Conservation (phyloP, 225 moss, liverwort and hornwort genomes). For the Pseudisothecium myosuroides region DNA sequence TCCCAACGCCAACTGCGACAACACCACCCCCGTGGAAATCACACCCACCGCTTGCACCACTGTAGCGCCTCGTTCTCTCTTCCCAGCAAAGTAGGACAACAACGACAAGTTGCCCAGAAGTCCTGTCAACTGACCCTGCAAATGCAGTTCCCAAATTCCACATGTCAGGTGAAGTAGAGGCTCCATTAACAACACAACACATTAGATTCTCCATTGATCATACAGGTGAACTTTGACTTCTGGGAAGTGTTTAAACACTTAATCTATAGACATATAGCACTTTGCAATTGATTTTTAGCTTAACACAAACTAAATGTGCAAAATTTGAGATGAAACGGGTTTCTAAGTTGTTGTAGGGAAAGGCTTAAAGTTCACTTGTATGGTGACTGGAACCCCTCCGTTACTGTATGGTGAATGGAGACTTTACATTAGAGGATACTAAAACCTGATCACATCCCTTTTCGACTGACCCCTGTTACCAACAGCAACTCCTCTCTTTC, state of each 20-base stretch:
- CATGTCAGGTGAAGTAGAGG: background rate
- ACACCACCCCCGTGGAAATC: constrained; percentile 51
- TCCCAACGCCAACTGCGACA: constrained; percentile 52
- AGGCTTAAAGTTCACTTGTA: background rate
- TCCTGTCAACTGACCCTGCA: constrained; percentile 76
- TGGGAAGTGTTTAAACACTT: background rate
- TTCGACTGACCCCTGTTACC: background rate
- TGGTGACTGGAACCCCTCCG: background rate
- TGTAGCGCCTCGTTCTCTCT: constrained; percentile 62
- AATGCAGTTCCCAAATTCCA: background rate
- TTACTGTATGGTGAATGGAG: background rate
- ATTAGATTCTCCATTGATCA: background rate
- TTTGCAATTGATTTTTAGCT: background rate
- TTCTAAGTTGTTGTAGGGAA: background rate
- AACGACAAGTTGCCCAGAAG: constrained; percentile 60
- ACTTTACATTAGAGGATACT: background rate
- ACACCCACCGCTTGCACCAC: constrained; percentile 78
- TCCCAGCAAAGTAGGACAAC: constrained; percentile 64
- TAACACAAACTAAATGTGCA: too few species aligned
- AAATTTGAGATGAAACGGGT: background rate
- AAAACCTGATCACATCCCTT: background rate
- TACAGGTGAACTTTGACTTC: background rate
- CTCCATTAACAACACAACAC: background rate
- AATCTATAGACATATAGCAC: background rate
- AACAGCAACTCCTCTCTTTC: background rate